These are phyloP conservation scores for Tricholoma saponaceum DNA, from an alignment of 768 basidiomycete species.

Conservation along the genomic window DNA sequence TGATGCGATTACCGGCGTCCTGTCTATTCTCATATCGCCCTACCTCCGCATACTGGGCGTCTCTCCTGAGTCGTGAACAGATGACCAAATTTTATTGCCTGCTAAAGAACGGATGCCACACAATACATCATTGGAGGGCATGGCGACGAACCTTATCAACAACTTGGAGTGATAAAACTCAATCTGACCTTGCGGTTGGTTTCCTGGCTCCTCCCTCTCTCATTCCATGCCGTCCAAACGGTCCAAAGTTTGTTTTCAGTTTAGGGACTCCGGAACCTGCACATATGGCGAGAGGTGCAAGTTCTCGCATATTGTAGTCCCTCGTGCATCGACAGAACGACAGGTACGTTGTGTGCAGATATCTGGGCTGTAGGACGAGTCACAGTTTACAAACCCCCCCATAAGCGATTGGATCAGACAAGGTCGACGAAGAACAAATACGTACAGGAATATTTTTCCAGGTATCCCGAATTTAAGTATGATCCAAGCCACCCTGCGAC, in stretches of 20 bases:
- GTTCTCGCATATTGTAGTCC: not conserved
- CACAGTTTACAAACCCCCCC: not conserved
- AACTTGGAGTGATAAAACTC: no score
- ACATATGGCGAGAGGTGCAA: slow-evolving; percentile 1
- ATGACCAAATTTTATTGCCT: no score
- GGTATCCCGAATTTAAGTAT: slow-evolving; percentile 16
- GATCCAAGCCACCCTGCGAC: slow-evolving; percentile 14
- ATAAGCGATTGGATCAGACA: not conserved
- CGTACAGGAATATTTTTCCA: not conserved
- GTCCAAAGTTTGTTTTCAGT: slow-evolving; percentile 1
- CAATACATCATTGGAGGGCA: no score
- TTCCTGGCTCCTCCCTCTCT: not conserved
- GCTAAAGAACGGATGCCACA: no score
- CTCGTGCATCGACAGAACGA: not conserved
- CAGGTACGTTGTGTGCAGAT: not conserved
- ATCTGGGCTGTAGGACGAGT: not conserved
- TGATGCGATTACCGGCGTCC: no score
- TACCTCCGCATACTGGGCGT: no score
- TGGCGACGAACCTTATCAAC: no score
- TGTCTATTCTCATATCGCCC: no score
- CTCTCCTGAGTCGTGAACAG: no score
- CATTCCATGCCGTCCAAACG: not conserved
- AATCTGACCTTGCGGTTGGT: not conserved
- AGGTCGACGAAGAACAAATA: not conserved
- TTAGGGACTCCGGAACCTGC: slow-evolving; percentile 1